These are phyloP conservation scores for Mycena pura DNA, from an alignment of 768 basidiomycete species.

Conservation along the genomic window DNA sequence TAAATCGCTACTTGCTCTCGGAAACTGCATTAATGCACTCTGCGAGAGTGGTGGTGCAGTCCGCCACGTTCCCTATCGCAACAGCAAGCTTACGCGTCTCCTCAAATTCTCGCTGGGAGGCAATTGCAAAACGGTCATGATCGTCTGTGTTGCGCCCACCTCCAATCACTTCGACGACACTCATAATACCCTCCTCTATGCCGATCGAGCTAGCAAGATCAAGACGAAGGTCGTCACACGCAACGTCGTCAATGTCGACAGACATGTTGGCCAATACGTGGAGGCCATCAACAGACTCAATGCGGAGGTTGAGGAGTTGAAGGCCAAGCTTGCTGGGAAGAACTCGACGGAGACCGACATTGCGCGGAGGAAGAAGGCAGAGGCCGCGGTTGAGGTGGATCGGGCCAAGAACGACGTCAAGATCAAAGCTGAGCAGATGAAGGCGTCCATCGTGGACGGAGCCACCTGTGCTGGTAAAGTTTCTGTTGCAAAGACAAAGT, in stretches of 20 bases:
- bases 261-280: conserved; percentile 95
- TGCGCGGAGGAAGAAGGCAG: conserved; percentile 68
- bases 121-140: conserved; percentile 99
- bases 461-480: conserved; percentile 77
- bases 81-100: conserved; percentile 96
- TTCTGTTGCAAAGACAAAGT: conserved; percentile 69
- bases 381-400: conserved; percentile 76
- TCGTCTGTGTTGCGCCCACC: conserved; percentile 95
- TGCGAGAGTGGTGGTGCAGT: conserved; percentile 90
- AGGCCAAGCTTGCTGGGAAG: conserved; percentile 83
- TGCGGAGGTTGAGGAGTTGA: conserved; percentile 82
- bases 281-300: conserved; percentile 93
- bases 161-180: conserved; percentile 98
- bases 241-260: conserved; percentile 93
- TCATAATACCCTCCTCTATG: conserved; percentile 96
- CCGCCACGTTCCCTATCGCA: conserved; percentile 95
- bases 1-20: conserved; percentile 95
- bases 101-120: conserved; percentile 98
- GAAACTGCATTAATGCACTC: conserved; percentile 98
- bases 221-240: conserved; percentile 96
- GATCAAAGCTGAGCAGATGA: conserved; percentile 73
- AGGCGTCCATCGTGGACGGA: conserved; percentile 74
- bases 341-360: conserved; percentile 66
- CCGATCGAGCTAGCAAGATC: conserved; percentile 97
- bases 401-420: conserved; percentile 76